These are phyloP conservation scores for Naegleria lovaniensis DNA, from an alignment of 208 protist species.

Conservation along the genomic window DNA sequence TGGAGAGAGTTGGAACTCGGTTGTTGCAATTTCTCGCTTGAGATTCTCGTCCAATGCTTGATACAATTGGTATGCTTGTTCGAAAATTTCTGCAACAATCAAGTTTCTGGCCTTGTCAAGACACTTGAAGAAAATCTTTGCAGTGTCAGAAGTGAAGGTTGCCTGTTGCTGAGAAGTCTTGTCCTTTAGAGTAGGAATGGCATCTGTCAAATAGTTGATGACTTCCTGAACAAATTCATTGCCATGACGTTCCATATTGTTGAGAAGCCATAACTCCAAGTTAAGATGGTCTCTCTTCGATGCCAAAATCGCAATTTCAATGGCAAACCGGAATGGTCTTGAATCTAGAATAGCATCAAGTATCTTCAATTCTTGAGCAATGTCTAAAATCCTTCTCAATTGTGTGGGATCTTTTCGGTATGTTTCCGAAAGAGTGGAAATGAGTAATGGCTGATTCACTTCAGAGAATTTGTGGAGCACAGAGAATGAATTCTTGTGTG, in stretches of 20 bases:
- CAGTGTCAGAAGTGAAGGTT: not conserved
- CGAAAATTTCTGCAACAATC: not conserved
- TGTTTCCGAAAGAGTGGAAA: slow-evolving; percentile 48
- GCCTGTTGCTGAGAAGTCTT: not conserved
- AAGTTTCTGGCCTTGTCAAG: not conserved
- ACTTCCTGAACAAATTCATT: not conserved
- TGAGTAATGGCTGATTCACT: slow-evolving; percentile 41
- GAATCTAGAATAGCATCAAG: slow-evolving; percentile 45
- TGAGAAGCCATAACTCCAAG: slow-evolving; percentile 53
- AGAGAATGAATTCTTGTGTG: slow-evolving; percentile 34
- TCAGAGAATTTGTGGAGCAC: slow-evolving; percentile 52
- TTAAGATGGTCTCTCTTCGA: slow-evolving; percentile 54
- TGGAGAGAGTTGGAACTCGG: slow-evolving; percentile 30
- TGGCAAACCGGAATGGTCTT: slow-evolving; percentile 49
- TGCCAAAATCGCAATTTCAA: slow-evolving; percentile 58
- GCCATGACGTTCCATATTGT: slow-evolving; percentile 31
- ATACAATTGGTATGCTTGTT: not conserved
- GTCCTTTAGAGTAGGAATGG: slow-evolving; percentile 17
- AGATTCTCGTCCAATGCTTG: slow-evolving; percentile 28
- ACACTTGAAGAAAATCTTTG: not conserved
- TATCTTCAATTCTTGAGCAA: slow-evolving; percentile 48
- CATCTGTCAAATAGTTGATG: slow-evolving; percentile 18
- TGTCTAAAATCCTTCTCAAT: slow-evolving; percentile 53
- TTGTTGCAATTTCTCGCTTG: not conserved
- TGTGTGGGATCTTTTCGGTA: slow-evolving; percentile 44